These are phyloP conservation scores for Handroanthus guayacan DNA, from an alignment of 257 asterid species.

Conservation along the genomic window DNA sequence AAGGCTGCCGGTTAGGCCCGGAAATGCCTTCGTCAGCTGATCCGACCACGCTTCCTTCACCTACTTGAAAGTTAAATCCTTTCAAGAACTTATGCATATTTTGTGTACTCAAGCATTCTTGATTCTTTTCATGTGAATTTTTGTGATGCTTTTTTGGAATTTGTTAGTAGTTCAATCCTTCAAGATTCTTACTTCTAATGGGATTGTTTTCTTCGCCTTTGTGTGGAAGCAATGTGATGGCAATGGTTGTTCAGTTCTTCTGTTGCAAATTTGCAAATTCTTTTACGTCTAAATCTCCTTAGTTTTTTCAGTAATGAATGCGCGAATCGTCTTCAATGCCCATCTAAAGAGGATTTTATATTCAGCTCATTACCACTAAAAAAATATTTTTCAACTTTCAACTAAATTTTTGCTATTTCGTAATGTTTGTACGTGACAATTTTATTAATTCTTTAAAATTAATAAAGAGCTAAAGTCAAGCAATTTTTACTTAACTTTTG, in stretches of 20 bases:
- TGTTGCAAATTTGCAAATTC: background rate
- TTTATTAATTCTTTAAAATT: no score
- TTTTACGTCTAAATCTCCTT: no score
- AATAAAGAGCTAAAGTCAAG: no score
- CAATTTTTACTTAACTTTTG: no score
- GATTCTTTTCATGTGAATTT: conserved; percentile 34
- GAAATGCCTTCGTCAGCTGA: conserved; percentile 67
- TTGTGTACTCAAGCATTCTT: conserved; percentile 29
- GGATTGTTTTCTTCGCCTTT: background rate
- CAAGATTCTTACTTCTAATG: background rate
- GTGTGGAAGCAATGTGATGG: background rate
- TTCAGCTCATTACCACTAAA: background rate
- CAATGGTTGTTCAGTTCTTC: background rate
- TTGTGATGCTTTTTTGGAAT: background rate
- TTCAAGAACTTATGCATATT: conserved; percentile 10
- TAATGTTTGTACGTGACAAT: no score
- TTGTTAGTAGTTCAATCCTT: background rate
- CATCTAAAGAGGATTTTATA: no score
- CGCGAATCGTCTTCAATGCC: no score
- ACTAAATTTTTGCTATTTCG: no score
- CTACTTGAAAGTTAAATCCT: conserved; percentile 29
- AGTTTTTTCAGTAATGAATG: no score
- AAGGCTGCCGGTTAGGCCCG: conserved; percentile 64
- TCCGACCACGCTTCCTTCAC: conserved; percentile 58
- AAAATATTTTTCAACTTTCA: no score